phyloP scores from a whole-genome alignment of 371 early-diverging fungal species.

The Nematocida sp. region DNA sequence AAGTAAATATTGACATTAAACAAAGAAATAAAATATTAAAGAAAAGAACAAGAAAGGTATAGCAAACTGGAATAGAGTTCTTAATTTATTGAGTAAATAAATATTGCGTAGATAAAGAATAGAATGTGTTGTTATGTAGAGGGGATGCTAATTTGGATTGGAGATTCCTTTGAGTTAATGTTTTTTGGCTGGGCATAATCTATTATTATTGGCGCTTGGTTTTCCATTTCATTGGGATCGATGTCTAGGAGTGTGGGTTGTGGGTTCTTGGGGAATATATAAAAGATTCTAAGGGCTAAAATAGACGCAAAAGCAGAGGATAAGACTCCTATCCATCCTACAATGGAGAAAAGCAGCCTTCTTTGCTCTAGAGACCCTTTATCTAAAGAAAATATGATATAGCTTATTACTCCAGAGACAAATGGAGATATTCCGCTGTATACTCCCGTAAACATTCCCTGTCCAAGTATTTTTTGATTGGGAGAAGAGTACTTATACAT shows the following conservation, averaged over 20 bases:
- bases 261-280: too few species aligned
- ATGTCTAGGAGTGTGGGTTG: too few species aligned
- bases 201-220: too few species aligned
- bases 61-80: too few species aligned
- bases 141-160: too few species aligned
- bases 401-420: conserved; percentile 36
- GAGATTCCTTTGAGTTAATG: too few species aligned
- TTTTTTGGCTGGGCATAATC: too few species aligned
- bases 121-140: too few species aligned
- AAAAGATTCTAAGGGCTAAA: too few species aligned
- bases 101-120: too few species aligned
- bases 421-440: conserved; percentile 54
- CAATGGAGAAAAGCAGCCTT: conserved; percentile 16
- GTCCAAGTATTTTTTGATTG: conserved; percentile 33
- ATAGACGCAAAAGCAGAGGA: conserved; percentile 9
- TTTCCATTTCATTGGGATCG: too few species aligned
- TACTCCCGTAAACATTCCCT: conserved; percentile 41
- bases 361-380: background rate
- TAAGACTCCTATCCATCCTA: conserved; percentile 25
- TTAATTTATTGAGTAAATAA: too few species aligned
- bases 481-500: conserved; percentile 23
- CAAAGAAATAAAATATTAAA: background rate
- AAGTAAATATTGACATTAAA: background rate
- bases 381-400: conserved; percentile 23
- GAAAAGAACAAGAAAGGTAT: background rate